These are phyloP conservation scores for Pythium myriotylum DNA, from an alignment of 352 stramenopile genomes.

Conservation along the genomic window DNA sequence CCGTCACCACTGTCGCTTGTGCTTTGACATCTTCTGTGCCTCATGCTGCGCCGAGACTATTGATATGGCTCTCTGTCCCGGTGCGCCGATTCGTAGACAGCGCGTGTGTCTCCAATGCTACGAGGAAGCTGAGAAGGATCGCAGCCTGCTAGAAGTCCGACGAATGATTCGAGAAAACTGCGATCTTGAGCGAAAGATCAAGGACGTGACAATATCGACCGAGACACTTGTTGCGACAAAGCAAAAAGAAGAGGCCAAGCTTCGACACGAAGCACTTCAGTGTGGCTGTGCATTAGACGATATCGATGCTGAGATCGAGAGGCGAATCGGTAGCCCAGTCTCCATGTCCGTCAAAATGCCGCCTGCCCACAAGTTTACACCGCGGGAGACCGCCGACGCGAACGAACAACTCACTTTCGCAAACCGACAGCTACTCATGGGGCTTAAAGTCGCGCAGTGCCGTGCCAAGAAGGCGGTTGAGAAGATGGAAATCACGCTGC, in stretches of 20 bases:
- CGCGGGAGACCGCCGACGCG: constrained; percentile 60
- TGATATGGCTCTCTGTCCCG: constrained; percentile 62
- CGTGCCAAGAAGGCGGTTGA: constrained; percentile 54
- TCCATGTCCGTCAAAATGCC: constrained; percentile 41
- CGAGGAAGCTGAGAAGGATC: constrained; percentile 48
- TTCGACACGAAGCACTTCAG: constrained; percentile 43
- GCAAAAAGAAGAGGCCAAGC: constrained; percentile 41
- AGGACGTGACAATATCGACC: constrained; percentile 40
- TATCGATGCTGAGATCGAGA: constrained; percentile 52
- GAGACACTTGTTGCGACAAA: constrained; percentile 39
- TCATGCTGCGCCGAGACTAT: constrained; percentile 48
- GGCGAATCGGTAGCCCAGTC: constrained; percentile 40
- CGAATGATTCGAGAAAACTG: constrained; percentile 63
- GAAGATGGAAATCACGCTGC: constrained; percentile 60
- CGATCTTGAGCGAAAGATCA: constrained; percentile 57
- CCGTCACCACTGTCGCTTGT: constrained; percentile 75
- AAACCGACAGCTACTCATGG: constrained; percentile 72
- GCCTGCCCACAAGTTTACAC: constrained; percentile 66
- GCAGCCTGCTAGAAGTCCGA: constrained; percentile 50
- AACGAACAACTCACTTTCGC: constrained; percentile 64
- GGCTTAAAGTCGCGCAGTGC: constrained; percentile 62
- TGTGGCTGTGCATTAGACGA: constrained; percentile 50
- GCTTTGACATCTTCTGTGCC: constrained; percentile 73
- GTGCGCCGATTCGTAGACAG: constrained; percentile 53
- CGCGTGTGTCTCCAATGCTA: constrained; percentile 65